Evolutionary conservation across 2,329 filamentous ascomycete species (phyloP), one percentile per base, ranked within the genome.

Genomic region (Trichophyton mentagrophytes): DNA sequence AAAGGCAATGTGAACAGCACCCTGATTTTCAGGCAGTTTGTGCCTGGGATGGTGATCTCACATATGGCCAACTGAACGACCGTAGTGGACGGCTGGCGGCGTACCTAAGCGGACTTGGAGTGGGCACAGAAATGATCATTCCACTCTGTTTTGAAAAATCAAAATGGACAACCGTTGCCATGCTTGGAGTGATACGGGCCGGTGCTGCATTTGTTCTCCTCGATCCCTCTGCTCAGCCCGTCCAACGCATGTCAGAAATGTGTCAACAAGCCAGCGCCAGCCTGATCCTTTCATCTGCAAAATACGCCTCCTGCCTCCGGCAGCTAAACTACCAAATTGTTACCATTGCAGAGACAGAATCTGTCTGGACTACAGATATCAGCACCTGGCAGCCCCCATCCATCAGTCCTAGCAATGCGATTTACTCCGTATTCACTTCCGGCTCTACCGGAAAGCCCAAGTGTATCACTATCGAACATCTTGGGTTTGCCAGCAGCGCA

Each of bases 371-470:
- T 5, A 44, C 36, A 5, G 36, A 57, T 11, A 25, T 42, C 17
- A 22, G 5, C 4, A 33, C 11, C 40, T 57, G 55, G 55, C 36
- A 49, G 1, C 51, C 85, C 2, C 87, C 84, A 66, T 76, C 84
- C 1, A 78, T 87, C 13, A 82, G 86, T 5, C 11, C 47, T 3
- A 40, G 51, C 7, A 47, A 63, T 46, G 53, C 59, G 3, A 57
- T 58, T 64, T 80, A 79, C 65, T 70, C 82, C 3, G 68, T 78
- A 1, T 74, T 83, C 61, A 77, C 73, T 40, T 79, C 65, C 11
- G 65, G 65, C n/a, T 62, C 60, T 33, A 63, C 64, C 5, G 65
- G 65, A 3, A 61, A 51, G 40, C 64, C 65, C 3, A 66, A 66
- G 46, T 63, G 63, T 8, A 58, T 62, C 15, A 57, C 64, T 22